Evolutionary conservation across 495 filamentous ascomycete genomes (phyloP), one percentile per base, ranked within the genome.

Genomic region (Annulohypoxylon bovei): DNA sequence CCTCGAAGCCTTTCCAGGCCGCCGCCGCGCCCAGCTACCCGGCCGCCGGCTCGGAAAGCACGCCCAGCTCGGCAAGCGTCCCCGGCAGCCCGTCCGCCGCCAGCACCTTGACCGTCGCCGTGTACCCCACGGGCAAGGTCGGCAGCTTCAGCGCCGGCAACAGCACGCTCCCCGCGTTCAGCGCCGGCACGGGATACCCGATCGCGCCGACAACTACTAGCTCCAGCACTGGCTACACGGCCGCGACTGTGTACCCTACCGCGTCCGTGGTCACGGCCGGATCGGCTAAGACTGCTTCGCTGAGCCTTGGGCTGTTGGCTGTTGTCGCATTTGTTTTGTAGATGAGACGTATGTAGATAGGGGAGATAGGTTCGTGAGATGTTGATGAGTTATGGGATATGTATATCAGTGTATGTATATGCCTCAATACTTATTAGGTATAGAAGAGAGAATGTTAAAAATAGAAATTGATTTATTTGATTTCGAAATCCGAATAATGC

Each of bases 261-360:
- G 33, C 62, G 22, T 33, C 62, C 0, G 32, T 68, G 0, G 68
- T 71, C 9, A 67, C 69, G 2, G 69, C 64, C 6, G 69, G 64
- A 1, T 44, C 64, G 16, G 63, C 57, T 0, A 72, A 64, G 69
- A 44, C 14, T n/a, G 69, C 54, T 35, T 64, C 64, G 11, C 28
- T 71, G 16, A 56, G 58, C 47, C 28, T 72, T 11, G 63, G 69
- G 5, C 22, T 72, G 53, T 37, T 72, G 69, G 69, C 54, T 20
- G 39, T 68, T 53, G 64, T 61, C 20, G 69, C 60, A 6, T 54
- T 72, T 1, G 16, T 42, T 16, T 49, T 72, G 59, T 72, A 72
- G 37, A 20, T 22, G 39, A 40, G 20, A 4, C n/a, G 30, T 20
- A 12, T 12, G 12, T 35, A 18, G 16, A 9, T 54, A 33, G 20